phyloP scores from a whole-genome alignment of 352 stramenopile species.

The Phytophthora citrophthora region DNA sequence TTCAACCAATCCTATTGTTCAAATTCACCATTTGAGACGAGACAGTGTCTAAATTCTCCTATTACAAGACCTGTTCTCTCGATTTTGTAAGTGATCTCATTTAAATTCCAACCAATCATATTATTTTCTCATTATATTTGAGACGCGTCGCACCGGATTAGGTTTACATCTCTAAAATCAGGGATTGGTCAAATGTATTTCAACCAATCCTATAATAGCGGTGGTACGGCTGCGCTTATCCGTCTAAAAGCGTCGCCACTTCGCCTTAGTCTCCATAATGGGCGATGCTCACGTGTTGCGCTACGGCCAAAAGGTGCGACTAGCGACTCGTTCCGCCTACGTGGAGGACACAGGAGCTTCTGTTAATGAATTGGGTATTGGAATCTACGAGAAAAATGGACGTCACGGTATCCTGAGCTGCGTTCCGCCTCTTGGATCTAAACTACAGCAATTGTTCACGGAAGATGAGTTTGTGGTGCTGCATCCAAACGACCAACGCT shows the following conservation, averaged over 20 bases:
- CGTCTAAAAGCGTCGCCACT: constrained; percentile 6
- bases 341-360: constrained; percentile 2
- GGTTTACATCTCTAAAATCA: too few species aligned
- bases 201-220: constrained; percentile 13
- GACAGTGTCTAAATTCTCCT: too few species aligned
- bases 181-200: constrained; percentile 8
- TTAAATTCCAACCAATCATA: too few species aligned
- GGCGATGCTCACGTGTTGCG: constrained; percentile 46
- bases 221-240: constrained; percentile 2
- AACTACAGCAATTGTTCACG: constrained; percentile 75
- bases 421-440: constrained; percentile 79
- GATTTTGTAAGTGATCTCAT: too few species aligned
- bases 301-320: constrained; percentile 76
- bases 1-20: not conserved
- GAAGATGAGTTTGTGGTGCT: constrained; percentile 86
- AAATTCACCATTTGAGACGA: not conserved
- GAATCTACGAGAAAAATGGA: constrained; percentile 89
- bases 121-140: too few species aligned
- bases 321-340: constrained; percentile 68
- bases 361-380: constrained; percentile 50
- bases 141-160: too few species aligned
- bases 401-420: constrained; percentile 85
- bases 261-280: constrained; percentile 28
- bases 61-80: too few species aligned
- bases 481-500: constrained; percentile 57